Percentiles rank a stretch among this genome's conserved stretches.
Conservation (phyloP, 306 rosid species). For the Cicer judaicum region DNA sequence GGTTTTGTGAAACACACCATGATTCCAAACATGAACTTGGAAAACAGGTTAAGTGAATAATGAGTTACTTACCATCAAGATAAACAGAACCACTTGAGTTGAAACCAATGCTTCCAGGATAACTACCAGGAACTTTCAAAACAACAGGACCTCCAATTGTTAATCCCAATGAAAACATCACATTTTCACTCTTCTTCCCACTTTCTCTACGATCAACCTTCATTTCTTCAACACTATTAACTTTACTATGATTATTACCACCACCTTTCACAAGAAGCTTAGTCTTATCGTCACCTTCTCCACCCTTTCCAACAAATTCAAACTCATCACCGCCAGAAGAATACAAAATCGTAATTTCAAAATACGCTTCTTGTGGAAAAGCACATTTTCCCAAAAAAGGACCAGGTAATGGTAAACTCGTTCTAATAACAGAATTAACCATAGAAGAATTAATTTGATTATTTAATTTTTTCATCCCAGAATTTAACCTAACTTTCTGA, state of each 20-base stretch:
- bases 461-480: conserved; percentile 61
- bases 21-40: neutral
- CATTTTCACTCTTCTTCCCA: conserved; percentile 50
- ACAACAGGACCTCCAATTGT: conserved; percentile 64
- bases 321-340: conserved; percentile 47
- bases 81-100: conserved; percentile 87
- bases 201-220: conserved; percentile 56
- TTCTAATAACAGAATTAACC: conserved; percentile 61
- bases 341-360: conserved; percentile 77
- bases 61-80: conserved; percentile 70
- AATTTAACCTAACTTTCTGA: conserved; percentile 83
- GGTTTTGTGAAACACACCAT: too few species aligned
- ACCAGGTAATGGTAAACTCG: conserved; percentile 85
- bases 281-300: conserved; percentile 80
- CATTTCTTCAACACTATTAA: conserved; percentile 60
- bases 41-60: conserved; percentile 18
- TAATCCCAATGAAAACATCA: conserved; percentile 72
- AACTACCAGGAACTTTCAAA: conserved; percentile 78
- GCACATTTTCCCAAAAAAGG: conserved; percentile 71
- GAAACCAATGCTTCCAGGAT: conserved; percentile 89
- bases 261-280: conserved; percentile 58
- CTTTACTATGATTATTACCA: conserved; percentile 42
- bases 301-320: conserved; percentile 49
- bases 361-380: conserved; percentile 91
- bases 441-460: conserved; percentile 37